Evolutionary conservation across 805 yeast species (phyloP).

Genomic region (Saturnispora gosingensis): DNA sequence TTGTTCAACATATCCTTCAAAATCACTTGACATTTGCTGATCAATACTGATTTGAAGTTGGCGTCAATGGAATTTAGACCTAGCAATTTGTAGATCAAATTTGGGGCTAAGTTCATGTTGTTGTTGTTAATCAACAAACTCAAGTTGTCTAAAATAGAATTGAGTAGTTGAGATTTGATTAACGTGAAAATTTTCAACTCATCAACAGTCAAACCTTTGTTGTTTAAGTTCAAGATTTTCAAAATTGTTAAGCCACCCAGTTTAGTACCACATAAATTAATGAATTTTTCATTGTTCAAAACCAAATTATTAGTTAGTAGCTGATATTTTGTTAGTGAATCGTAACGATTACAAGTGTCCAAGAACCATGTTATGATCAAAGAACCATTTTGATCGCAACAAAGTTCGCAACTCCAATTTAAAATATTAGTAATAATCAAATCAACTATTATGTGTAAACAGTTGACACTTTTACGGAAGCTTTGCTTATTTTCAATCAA

Average conservation of each 20-base stretch:
- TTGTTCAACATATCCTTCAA: conserved; percentile 51
- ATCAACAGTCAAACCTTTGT: conserved; percentile 21
- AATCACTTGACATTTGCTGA: conserved; percentile 52
- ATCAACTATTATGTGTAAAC: conserved; percentile 47
- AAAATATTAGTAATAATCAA: conserved; percentile 72
- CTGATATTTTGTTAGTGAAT: conserved; percentile 43
- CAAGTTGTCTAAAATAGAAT: not conserved
- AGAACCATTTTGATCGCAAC: conserved; percentile 80
- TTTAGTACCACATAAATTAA: conserved; percentile 34
- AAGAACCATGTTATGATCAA: conserved; percentile 87
- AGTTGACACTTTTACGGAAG: conserved; percentile 29
- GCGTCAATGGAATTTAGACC: conserved; percentile 60
- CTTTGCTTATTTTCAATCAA: conserved; percentile 3
- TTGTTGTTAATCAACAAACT: not conserved
- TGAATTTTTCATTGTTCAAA: conserved; percentile 10
- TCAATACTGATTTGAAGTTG: conserved; percentile 46
- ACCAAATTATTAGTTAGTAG: conserved; percentile 34
- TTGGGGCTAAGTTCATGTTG: conserved; percentile 37
- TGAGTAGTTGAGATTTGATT: conserved; percentile 14
- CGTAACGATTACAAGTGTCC: conserved; percentile 61
- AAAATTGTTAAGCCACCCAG: conserved; percentile 75
- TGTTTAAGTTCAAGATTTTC: conserved; percentile 57
- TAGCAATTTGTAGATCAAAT: conserved; percentile 70
- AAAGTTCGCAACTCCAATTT: conserved; percentile 67
- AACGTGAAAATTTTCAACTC: conserved; percentile 20